These are phyloP conservation scores for Populus hybrid DNA, from an alignment of 441 rosid species.

Conservation along the genomic window DNA sequence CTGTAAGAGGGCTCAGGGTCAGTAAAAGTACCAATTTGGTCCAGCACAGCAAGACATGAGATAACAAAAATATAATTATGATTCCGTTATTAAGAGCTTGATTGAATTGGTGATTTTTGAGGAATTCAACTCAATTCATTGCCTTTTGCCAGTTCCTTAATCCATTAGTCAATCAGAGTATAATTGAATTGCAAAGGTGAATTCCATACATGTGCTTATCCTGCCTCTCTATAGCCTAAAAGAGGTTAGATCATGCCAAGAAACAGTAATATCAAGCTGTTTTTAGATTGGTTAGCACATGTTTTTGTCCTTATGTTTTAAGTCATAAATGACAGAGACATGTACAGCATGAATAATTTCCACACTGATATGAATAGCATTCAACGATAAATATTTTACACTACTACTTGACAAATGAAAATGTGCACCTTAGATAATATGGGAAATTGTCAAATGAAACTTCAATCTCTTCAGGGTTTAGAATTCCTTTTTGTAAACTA, in stretches of 20 bases:
- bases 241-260: not conserved
- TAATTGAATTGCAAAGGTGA: not conserved
- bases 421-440: conserved; percentile 74
- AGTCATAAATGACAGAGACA: not conserved
- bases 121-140: not conserved
- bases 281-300: not conserved
- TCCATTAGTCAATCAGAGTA: not conserved
- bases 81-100: not conserved
- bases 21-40: conserved; percentile 2
- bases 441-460: conserved; percentile 84
- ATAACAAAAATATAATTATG: not conserved
- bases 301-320: not conserved
- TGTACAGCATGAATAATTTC: not conserved
- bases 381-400: not conserved
- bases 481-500: conserved; percentile 63
- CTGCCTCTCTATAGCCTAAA: not conserved
- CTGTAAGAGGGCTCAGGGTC: conserved; percentile 42
- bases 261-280: not conserved
- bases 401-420: not conserved
- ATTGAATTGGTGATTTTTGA: not conserved
- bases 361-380: not conserved
- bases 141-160: not conserved
- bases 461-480: conserved; percentile 59
- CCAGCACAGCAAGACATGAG: not conserved
- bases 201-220: not conserved